phyloP scores from a whole-genome alignment of 352 stramenopile genomes.

The Globisporangium nagaii region DNA sequence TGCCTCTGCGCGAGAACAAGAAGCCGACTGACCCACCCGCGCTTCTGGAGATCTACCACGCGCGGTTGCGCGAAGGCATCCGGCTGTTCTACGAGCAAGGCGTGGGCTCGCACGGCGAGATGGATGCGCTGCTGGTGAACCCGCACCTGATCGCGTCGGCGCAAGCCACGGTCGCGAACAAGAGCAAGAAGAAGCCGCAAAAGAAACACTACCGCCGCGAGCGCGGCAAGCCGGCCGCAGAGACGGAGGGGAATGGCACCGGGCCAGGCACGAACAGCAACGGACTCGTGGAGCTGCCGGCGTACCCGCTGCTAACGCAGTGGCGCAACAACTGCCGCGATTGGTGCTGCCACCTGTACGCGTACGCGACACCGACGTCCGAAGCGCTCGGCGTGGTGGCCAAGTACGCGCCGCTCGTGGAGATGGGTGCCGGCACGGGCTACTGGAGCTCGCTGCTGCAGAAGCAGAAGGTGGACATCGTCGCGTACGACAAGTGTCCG shows the following conservation, averaged over 20 bases:
- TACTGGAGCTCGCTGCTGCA: conserved; percentile 86
- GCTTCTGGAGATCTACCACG: conserved; percentile 53
- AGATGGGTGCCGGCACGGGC: conserved; percentile 87
- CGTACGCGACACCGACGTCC: conserved; percentile 58
- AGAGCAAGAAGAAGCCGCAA: conserved; percentile 54
- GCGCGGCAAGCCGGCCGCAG: conserved; percentile 17
- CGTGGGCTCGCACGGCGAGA: conserved; percentile 72
- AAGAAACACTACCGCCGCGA: conserved; percentile 62
- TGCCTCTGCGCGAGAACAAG: conserved; percentile 25
- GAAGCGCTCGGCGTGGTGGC: conserved; percentile 44
- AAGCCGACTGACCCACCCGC: conserved; percentile 14
- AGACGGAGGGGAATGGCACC: background rate
- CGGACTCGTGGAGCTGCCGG: conserved; percentile 41
- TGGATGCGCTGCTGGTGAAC: conserved; percentile 60
- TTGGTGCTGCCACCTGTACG: conserved; percentile 72
- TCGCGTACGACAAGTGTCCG: conserved; percentile 57
- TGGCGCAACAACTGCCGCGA: conserved; percentile 79
- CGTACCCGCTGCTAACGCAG: conserved; percentile 56
- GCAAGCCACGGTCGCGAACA: conserved; percentile 17
- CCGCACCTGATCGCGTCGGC: conserved; percentile 18
- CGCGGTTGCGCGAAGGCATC: conserved; percentile 58
- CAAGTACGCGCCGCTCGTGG: conserved; percentile 65
- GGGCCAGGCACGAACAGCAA: conserved; percentile 5
- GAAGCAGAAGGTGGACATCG: conserved; percentile 59
- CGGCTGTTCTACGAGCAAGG: conserved; percentile 76